Percentiles rank a stretch among this genome's conserved stretches.
Conservation (phyloP, 441 rosid genomes). For the Erodium moschatum region DNA sequence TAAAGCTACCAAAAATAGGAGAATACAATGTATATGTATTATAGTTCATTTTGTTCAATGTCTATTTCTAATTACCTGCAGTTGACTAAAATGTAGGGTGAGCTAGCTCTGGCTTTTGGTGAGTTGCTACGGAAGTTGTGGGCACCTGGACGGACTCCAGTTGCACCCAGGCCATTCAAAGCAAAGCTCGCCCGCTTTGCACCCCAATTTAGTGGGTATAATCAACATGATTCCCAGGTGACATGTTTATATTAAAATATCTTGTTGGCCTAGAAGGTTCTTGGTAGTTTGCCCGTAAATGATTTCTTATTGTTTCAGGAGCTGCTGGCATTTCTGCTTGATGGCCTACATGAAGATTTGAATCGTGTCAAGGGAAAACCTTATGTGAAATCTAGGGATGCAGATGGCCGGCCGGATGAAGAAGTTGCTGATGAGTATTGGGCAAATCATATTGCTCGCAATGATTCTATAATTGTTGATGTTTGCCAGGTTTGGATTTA, state of each 20-base stretch:
- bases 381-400: slow-evolving; percentile 59
- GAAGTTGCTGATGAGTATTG: slow-evolving; percentile 73
- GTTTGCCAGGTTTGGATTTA: slow-evolving; percentile 51
- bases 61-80: slow-evolving; percentile 21
- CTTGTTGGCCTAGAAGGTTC: slow-evolving; percentile 19
- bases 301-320: slow-evolving; percentile 36
- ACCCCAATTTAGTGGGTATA: slow-evolving; percentile 65
- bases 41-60: not conserved
- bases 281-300: slow-evolving; percentile 21
- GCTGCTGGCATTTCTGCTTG: slow-evolving; percentile 59
- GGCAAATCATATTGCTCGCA: slow-evolving; percentile 60
- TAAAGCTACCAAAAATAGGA: not conserved
- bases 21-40: not conserved
- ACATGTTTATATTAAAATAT: slow-evolving; percentile 27
- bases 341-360: slow-evolving; percentile 73
- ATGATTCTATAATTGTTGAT: slow-evolving; percentile 58
- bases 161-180: slow-evolving; percentile 58
- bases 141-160: slow-evolving; percentile 61
- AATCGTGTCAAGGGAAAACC: slow-evolving; percentile 66
- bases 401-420: slow-evolving; percentile 46
- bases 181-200: slow-evolving; percentile 68
- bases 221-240: slow-evolving; percentile 82
- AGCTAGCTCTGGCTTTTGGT: slow-evolving; percentile 66
- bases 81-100: slow-evolving; percentile 35
- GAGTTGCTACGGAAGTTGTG: slow-evolving; percentile 61